Evolutionary conservation across 441 rosid species (phyloP), one percentile per base, ranked within the genome.

Genomic region (Euphorbia celastroides): DNA sequence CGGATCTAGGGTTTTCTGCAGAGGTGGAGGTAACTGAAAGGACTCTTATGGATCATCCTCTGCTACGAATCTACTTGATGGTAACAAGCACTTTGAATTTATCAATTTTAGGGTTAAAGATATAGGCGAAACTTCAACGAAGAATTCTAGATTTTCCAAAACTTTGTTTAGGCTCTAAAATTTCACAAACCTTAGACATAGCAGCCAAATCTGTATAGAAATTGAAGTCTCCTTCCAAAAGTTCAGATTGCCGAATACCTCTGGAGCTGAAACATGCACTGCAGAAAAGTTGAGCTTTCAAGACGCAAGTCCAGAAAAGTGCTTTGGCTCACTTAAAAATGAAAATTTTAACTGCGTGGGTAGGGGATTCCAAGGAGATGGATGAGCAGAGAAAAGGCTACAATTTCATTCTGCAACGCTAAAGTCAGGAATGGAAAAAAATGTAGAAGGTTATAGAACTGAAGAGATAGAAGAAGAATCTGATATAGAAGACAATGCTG

Each of bases 1-100:
- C n/a, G n/a, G n/a, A n/a, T n/a, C n/a, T 73, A 77, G 82, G 79
- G 74, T 75, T 70, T 54, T 72, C 74, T 60, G 56, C 12, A 2
- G 79, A 60, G 65, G 54, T 50, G 67, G 80, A 74, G 60, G 32
- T 63, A 52, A 67, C 79, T 5, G 79, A 52, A 70, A 66, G 59
- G 56, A 30, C 55, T 26, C 76, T 31, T 5, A 8, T 68, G 3
- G 71, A 64, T 22, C 62, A n/a, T 32, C 59, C 1, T 36, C 20
- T 58, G 60, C 27, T 30, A 66, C 20, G 25, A 48, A 56, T 60
- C 30, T 4, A n/a, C 52, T 41, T 62, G 31, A 3, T 25, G 56
- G 58, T 1, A 52, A 13, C 23, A 31, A 38, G 71, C 25, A 34
- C 16, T 59, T 10, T 51, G 64, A 72, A 42, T 69, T 20, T 10